phyloP scores from a whole-genome alignment of 257 asterid species.

The Phtheirospermum japonicum region DNA sequence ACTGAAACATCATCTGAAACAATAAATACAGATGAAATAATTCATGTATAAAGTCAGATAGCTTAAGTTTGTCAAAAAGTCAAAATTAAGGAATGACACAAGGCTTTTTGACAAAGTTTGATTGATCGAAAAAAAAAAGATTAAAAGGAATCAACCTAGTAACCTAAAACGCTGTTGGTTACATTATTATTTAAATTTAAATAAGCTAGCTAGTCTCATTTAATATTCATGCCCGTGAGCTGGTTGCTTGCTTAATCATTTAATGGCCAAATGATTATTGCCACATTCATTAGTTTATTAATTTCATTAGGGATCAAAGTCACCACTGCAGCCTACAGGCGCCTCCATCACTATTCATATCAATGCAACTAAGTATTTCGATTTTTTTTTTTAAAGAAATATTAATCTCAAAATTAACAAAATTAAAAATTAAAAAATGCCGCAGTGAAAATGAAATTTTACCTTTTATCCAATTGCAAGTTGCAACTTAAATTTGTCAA shows the following conservation, averaged over 20 bases:
- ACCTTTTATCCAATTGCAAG: too few relatives aligned
- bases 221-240: background rate
- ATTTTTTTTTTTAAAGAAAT: too few relatives aligned
- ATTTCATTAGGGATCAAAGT: background rate
- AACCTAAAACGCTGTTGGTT: background rate
- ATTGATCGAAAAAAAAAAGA: background rate
- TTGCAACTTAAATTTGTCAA: too few relatives aligned
- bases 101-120: background rate
- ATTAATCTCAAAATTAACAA: too few relatives aligned
- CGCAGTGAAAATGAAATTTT: too few relatives aligned
- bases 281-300: background rate
- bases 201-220: background rate
- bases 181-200: too few relatives aligned
- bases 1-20: too few relatives aligned
- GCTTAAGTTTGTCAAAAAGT: background rate
- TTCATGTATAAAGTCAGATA: too few relatives aligned
- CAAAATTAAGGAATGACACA: background rate
- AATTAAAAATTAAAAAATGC: too few relatives aligned
- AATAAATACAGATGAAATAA: too few relatives aligned
- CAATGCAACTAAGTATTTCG: background rate
- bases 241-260: background rate
- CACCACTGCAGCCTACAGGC: background rate
- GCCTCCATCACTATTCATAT: constrained; percentile 1
- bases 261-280: background rate
- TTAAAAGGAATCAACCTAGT: constrained; percentile 5